Percentiles rank a stretch among this genome's conserved stretches.
Conservation (phyloP, 179 eudicot genomes). For the Drosera spatulata region DNA sequence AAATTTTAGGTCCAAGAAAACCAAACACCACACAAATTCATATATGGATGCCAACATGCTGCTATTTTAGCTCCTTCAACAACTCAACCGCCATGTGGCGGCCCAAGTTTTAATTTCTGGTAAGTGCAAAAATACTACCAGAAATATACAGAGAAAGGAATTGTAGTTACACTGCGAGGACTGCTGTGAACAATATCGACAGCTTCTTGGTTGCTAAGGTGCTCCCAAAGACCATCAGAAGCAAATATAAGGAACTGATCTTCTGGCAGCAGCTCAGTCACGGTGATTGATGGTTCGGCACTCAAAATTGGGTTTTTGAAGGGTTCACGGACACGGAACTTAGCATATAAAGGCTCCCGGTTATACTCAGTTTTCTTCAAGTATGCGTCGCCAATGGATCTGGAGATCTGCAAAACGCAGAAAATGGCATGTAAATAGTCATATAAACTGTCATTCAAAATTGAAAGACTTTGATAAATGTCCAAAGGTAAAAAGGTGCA, state of each 20-base stretch:
- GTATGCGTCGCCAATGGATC: slow-evolving; percentile 14
- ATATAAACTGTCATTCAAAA: no score
- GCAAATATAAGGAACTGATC: slow-evolving; percentile 17
- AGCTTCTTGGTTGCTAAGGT: slow-evolving; percentile 13
- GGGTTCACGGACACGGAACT: slow-evolving; percentile 15
- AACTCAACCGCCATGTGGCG: not conserved
- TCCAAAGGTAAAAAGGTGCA: no score
- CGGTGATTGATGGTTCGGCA: slow-evolving; percentile 11
- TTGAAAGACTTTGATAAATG: no score
- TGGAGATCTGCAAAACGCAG: slow-evolving; percentile 10
- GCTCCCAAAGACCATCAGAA: slow-evolving; percentile 19
- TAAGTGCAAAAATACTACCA: not conserved
- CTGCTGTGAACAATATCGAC: slow-evolving; percentile 11
- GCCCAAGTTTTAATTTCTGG: no score
- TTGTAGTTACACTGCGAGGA: slow-evolving; percentile 7
- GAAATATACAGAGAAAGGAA: not conserved
- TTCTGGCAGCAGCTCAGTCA: slow-evolving; percentile 8
- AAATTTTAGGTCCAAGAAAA: no score
- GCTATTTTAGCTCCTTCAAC: no score
- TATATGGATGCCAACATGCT: no score
- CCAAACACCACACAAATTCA: no score
- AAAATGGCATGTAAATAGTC: not conserved
- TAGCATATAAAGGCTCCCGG: slow-evolving; percentile 12
- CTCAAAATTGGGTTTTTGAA: slow-evolving; percentile 12
- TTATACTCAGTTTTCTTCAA: slow-evolving; percentile 13